Conservation (phyloP, 805 yeast genomes). For the Tetrapisispora taiwanensis region DNA sequence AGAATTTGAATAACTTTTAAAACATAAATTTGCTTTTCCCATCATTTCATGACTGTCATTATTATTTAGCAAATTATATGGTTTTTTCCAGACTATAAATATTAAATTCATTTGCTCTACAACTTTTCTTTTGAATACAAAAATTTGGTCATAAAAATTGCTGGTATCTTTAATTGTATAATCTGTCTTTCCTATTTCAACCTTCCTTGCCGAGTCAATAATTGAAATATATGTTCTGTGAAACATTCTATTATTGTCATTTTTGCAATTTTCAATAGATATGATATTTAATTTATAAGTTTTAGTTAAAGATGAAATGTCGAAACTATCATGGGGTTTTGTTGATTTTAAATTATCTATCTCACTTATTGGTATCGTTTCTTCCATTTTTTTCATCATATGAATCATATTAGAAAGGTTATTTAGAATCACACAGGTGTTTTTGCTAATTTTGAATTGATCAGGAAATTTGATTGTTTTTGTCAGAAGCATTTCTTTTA, state of each 20-base stretch:
- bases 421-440: slow-evolving; percentile 69
- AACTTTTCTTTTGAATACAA: slow-evolving; percentile 42
- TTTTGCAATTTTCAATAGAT: no score
- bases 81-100: slow-evolving; percentile 64
- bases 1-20: slow-evolving; percentile 55
- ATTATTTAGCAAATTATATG: slow-evolving; percentile 22
- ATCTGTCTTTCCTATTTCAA: slow-evolving; percentile 54
- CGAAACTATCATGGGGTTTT: no score
- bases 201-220: slow-evolving; percentile 43
- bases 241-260: no score
- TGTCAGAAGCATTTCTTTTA: slow-evolving; percentile 40
- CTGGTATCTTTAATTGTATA: no score
- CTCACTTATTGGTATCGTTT: slow-evolving; percentile 31
- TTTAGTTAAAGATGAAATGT: no score
- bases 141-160: slow-evolving; percentile 79
- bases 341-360: no score
- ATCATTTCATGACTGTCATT: slow-evolving; percentile 49
- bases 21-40: slow-evolving; percentile 50
- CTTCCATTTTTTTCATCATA: slow-evolving; percentile 44
- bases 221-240: slow-evolving; percentile 41
- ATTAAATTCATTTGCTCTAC: slow-evolving; percentile 39
- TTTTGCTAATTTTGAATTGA: slow-evolving; percentile 48
- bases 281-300: no score
- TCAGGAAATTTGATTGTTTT: slow-evolving; percentile 33
- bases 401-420: slow-evolving; percentile 45